Evolutionary conservation across 2,329 filamentous ascomycete genomes (phyloP).

Genomic region (Hirsutella rhossiliensis): DNA sequence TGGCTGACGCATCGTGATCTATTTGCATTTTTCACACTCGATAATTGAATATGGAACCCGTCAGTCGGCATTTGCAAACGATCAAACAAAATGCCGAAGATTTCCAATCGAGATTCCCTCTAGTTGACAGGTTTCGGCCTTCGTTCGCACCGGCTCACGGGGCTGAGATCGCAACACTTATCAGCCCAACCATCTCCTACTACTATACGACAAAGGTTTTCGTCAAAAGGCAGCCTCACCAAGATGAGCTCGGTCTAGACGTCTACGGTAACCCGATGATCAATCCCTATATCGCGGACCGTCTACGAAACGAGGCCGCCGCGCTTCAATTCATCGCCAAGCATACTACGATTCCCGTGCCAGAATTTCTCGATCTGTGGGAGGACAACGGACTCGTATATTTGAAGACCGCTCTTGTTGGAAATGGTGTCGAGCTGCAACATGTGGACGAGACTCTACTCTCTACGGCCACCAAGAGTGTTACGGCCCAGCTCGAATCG

Average conservation of each 20-base stretch:
- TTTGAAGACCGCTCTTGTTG: not conserved
- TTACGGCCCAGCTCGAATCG: not conserved
- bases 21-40: not conserved
- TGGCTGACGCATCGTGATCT: not conserved
- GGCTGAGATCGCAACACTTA: not conserved
- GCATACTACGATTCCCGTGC: not conserved
- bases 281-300: not conserved
- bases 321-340: not conserved
- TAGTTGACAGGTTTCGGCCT: not conserved
- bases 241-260: not conserved
- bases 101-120: not conserved
- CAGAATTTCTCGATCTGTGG: not conserved
- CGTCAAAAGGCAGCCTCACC: not conserved
- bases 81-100: not conserved
- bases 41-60: not conserved
- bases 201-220: not conserved
- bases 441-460: not conserved
- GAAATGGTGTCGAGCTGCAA: not conserved
- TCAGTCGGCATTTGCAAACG: not conserved
- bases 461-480: not conserved
- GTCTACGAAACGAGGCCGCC: not conserved
- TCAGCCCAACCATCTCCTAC: not conserved
- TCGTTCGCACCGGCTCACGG: not conserved
- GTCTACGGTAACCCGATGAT: not conserved
- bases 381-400: not conserved